Conservation (phyloP, 1,139 yeast species). For the Neolecta irregularis region DNA sequence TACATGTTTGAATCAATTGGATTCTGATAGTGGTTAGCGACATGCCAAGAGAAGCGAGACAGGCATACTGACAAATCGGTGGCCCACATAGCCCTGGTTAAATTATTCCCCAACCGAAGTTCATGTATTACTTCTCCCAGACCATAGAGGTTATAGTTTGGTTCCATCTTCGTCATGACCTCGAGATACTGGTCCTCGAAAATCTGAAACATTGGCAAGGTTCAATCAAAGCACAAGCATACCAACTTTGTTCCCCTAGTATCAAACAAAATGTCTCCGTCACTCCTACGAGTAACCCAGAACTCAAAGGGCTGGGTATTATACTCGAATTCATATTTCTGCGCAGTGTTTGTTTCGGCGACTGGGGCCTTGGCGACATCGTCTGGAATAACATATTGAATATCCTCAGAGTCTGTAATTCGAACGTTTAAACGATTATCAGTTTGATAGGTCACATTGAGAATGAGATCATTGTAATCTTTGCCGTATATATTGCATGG, state of each 20-base stretch:
- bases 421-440: slow-evolving; percentile 21
- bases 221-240: too few species aligned
- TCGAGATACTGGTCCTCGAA: slow-evolving; percentile 11
- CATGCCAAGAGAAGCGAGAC: background rate
- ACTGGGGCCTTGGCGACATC: slow-evolving; percentile 18
- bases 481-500: slow-evolving; percentile 25
- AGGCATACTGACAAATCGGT: slow-evolving; percentile 17
- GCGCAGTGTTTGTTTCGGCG: slow-evolving; percentile 15
- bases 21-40: slow-evolving; percentile 10
- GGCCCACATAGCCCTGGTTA: slow-evolving; percentile 17
- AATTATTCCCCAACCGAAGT: slow-evolving; percentile 22
- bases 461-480: slow-evolving; percentile 22
- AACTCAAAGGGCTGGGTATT: slow-evolving; percentile 22
- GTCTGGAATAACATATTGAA: slow-evolving; percentile 22
- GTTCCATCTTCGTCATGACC: slow-evolving; percentile 7
- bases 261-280: slow-evolving; percentile 22
- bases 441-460: slow-evolving; percentile 24
- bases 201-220: too few species aligned
- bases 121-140: slow-evolving; percentile 27
- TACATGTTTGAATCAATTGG: slow-evolving; percentile 16
- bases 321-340: slow-evolving; percentile 20
- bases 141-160: slow-evolving; percentile 23
- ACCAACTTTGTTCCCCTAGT: slow-evolving; percentile 25
- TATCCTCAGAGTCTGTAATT: slow-evolving; percentile 21
- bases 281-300: slow-evolving; percentile 21